Percentiles rank a stretch among this genome's conserved stretches.
phyloP scores from a whole-genome alignment of 768 basidiomycete genomes.

The Boletellus sp. region DNA sequence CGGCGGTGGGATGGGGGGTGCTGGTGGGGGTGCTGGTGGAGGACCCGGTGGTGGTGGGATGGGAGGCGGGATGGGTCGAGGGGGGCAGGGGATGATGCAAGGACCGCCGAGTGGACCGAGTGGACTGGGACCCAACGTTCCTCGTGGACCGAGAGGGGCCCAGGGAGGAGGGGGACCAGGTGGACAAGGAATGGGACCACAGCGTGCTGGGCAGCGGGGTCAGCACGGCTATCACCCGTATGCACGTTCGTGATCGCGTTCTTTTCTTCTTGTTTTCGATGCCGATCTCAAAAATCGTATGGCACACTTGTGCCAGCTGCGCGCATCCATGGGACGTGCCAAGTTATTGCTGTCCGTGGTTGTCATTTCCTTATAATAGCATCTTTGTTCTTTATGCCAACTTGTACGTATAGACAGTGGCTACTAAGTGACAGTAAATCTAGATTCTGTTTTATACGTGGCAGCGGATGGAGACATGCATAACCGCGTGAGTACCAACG shows the following conservation, averaged over 20 bases:
- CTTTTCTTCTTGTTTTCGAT: not conserved
- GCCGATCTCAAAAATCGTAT: constrained; percentile 17
- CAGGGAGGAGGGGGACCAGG: constrained; percentile 26
- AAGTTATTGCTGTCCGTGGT: constrained; percentile 3
- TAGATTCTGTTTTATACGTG: too few species aligned
- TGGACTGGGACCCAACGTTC: constrained; percentile 55
- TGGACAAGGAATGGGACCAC: constrained; percentile 54
- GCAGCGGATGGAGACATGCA: too few species aligned
- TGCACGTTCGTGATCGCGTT: constrained; percentile 48
- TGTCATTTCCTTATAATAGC: not conserved
- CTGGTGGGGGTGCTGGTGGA: constrained; percentile 32
- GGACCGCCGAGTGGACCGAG: constrained; percentile 34
- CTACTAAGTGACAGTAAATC: too few species aligned
- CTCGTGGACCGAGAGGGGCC: constrained; percentile 62
- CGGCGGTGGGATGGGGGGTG: constrained; percentile 33
- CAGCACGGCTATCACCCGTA: constrained; percentile 82
- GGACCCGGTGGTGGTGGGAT: constrained; percentile 41
- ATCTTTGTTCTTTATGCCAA: too few species aligned
- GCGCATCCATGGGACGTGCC: constrained; percentile 3
- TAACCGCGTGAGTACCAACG: too few species aligned
- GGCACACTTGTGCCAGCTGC: constrained; percentile 1
- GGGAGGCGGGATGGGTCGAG: constrained; percentile 38
- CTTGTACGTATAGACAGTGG: too few species aligned
- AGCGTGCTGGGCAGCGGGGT: constrained; percentile 66
- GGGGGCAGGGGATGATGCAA: constrained; percentile 35